phyloP scores from a whole-genome alignment of 306 rosid species.

The Prunus padus region DNA sequence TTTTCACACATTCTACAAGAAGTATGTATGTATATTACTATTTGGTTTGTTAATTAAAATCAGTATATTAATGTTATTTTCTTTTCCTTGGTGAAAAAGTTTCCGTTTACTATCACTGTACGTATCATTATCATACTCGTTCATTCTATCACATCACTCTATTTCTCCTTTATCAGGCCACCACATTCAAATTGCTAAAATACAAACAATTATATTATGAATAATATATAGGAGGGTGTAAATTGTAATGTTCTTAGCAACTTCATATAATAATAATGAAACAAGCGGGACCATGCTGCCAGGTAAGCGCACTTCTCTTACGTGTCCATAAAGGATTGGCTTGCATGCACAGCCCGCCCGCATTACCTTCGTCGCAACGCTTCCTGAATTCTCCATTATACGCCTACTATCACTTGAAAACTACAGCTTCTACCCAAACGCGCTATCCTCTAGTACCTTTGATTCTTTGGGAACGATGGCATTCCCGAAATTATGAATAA shows the following conservation, averaged over 20 bases:
- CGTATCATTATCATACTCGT: not conserved
- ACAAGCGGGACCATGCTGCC: not conserved
- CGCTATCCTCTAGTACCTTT: not conserved
- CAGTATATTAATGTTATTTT: not conserved
- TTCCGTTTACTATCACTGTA: not conserved
- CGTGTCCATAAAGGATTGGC: conserved; percentile 32
- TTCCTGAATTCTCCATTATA: not conserved
- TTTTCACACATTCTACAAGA: not conserved
- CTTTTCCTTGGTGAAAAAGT: not conserved
- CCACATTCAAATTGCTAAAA: not conserved
- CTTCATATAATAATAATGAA: not conserved
- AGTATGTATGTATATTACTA: too few relatives aligned
- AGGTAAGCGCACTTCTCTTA: not conserved
- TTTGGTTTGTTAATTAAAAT: too few relatives aligned
- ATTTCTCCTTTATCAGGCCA: not conserved
- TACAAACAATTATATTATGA: not conserved
- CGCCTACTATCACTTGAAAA: conserved; percentile 1
- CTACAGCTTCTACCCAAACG: not conserved
- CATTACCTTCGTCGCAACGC: not conserved
- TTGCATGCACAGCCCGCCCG: not conserved
- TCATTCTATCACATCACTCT: not conserved
- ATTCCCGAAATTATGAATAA: conserved; percentile 3
- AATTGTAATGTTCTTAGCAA: not conserved
- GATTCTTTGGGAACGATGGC: not conserved
- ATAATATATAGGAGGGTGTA: not conserved